Evolutionary conservation across 805 yeast species (phyloP).

Genomic region (Wickerhamiella azymoides): DNA sequence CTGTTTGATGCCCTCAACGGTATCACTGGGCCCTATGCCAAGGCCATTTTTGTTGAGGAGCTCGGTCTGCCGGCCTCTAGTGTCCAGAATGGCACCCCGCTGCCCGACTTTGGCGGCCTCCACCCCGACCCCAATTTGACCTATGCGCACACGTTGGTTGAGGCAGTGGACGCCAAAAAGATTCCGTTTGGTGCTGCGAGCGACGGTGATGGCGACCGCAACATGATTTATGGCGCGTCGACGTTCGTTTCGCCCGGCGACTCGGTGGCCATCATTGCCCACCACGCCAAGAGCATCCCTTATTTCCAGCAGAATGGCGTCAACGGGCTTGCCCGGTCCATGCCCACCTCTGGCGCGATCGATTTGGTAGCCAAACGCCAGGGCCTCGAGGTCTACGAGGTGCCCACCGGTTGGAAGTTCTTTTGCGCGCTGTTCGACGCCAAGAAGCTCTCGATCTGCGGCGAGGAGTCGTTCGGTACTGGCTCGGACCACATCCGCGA

Average conservation of each 20-base stretch:
- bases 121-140: conserved; percentile 98
- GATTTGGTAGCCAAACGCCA: conserved; percentile 77
- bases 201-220: conserved; percentile 99
- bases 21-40: conserved; percentile 94
- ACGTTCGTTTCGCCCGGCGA: conserved; percentile 97
- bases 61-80: conserved; percentile 58
- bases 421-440: conserved; percentile 93
- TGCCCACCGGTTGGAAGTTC: conserved; percentile 98
- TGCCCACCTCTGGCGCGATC: conserved; percentile 94
- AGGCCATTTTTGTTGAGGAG: conserved; percentile 68
- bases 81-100: conserved; percentile 66
- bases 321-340: conserved; percentile 86
- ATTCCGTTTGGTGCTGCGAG: conserved; percentile 96
- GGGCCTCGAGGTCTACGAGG: conserved; percentile 72
- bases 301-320: conserved; percentile 77
- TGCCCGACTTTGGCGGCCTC: conserved; percentile 89
- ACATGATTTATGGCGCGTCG: conserved; percentile 93
- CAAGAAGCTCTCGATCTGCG: conserved; percentile 85
- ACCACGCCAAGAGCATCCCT: conserved; percentile 81
- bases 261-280: conserved; percentile 93
- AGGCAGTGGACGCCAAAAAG: conserved; percentile 62
- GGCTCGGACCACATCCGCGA: conserved; percentile 96
- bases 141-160: conserved; percentile 79
- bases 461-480: conserved; percentile 96
- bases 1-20: conserved; percentile 88